Evolutionary conservation across 768 basidiomycete genomes (phyloP), one percentile per base, ranked within the genome.

Genomic region (Austroboletus eburneus): DNA sequence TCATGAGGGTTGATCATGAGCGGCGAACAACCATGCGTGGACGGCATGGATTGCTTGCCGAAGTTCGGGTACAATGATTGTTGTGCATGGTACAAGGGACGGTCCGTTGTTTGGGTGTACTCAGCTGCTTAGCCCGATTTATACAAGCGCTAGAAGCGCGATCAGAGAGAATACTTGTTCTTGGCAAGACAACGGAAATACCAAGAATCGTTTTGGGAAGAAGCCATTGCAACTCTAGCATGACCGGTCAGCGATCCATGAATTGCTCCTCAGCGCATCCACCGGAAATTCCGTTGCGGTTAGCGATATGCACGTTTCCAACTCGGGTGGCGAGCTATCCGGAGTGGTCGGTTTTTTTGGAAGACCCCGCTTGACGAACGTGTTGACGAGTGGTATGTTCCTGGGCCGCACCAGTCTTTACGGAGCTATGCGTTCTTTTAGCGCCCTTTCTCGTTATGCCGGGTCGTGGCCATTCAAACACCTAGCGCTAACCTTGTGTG

Each of bases 101-200:
- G n/a, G n/a, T n/a, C n/a, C 17, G 25, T n/a, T 18, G 24, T 12
- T 46, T 18, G 46, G 41, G 17, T 33, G 27, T 9, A 30, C 34
- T 14, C 34, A 42, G 14, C 14, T n/a, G 39, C 23, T 22, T 37
- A 22, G 16, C 47, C 45, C 22, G 27, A 48, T 49, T 40, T 48
- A 40, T 20, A 22, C 35, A 12, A n/a, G 23, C 17, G 17, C 35
- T 22, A 32, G 23, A 50, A 42, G 22, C 29, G 13, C n/a, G 7
- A 27, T 29, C 25, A 27, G 48, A 13, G 45, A 46, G 25, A 25
- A 38, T 13, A 25, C 42, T n/a, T 20, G 16, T 22, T 13, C 18
- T 16, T 9, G 30, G n/a, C 5, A 41, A 22, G 25, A 33, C 13
- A 24, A 52, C 29, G 9, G 38, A 17, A 38, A 42, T 42, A 35